These are phyloP conservation scores for Phialemoniopsis sp. DNA, from an alignment of 2,329 filamentous ascomycete species.

Conservation along the genomic window DNA sequence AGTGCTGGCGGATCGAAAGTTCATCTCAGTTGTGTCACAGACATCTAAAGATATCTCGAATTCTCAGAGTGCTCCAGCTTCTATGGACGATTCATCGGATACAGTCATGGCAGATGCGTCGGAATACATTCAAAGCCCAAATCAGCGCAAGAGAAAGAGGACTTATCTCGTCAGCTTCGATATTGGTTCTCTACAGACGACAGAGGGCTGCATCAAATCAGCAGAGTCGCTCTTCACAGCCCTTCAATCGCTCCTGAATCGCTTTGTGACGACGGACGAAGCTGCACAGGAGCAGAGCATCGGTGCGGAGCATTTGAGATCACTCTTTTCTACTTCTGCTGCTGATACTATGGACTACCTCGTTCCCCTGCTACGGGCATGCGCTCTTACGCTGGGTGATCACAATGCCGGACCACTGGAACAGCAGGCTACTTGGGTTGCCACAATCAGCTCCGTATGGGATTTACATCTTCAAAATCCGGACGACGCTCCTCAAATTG, in stretches of 20 bases:
- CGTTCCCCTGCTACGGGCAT: slow-evolving; percentile 40
- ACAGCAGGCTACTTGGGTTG: slow-evolving; percentile 41
- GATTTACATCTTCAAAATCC: slow-evolving; percentile 46
- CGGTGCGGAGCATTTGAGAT: slow-evolving; percentile 54
- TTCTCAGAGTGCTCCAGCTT: slow-evolving; percentile 11
- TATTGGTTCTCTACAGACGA: slow-evolving; percentile 31
- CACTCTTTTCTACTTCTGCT: slow-evolving; percentile 47
- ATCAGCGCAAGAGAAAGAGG: slow-evolving; percentile 43
- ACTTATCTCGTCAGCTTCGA: slow-evolving; percentile 28
- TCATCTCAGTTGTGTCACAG: slow-evolving; percentile 62
- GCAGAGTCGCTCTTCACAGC: slow-evolving; percentile 44
- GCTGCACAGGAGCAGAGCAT: slow-evolving; percentile 39
- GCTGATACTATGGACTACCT: slow-evolving; percentile 41
- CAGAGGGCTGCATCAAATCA: slow-evolving; percentile 37
- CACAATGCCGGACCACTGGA: slow-evolving; percentile 21
- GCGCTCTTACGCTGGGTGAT: slow-evolving; percentile 28
- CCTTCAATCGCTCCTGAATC: slow-evolving; percentile 39
- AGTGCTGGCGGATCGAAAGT: slow-evolving; percentile 65
- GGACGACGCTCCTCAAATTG: slow-evolving; percentile 43
- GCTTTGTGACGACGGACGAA: slow-evolving; percentile 27
- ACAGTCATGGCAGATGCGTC: slow-evolving; percentile 19
- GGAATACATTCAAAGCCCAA: slow-evolving; percentile 16
- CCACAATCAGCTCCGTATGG: slow-evolving; percentile 43
- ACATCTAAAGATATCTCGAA: slow-evolving; percentile 56
- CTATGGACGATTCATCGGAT: slow-evolving; percentile 9